Conservation (phyloP, 139 green algal species). For the Chlamydomonas schloesseri region DNA sequence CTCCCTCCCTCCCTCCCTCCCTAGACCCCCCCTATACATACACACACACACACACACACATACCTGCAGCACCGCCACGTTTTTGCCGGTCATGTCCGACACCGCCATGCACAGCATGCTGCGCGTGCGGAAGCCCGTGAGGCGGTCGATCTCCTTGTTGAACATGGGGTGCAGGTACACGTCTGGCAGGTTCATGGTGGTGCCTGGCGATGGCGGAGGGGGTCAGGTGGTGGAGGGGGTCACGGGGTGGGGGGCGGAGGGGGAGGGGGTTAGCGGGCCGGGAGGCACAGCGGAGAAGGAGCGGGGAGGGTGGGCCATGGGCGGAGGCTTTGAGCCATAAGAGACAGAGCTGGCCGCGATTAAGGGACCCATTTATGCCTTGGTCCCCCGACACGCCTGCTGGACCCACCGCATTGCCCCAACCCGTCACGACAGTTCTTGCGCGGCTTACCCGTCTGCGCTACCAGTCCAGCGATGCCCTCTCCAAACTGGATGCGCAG, state of each 20-base stretch:
- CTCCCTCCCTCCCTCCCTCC: no score
- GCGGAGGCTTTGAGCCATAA: no score
- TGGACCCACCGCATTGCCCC: no score
- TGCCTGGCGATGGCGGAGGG: constrained; percentile 26
- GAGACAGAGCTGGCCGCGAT: no score
- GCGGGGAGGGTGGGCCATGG: not conserved
- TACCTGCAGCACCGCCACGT: constrained; percentile 80
- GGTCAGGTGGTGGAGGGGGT: not conserved
- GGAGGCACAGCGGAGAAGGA: not conserved
- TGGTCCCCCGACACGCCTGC: no score
- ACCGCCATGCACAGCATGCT: constrained; percentile 76
- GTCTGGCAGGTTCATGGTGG: constrained; percentile 74
- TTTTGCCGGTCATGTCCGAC: constrained; percentile 65
- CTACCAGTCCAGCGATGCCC: constrained; percentile 69
- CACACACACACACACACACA: not conserved
- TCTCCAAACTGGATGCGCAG: constrained; percentile 67
- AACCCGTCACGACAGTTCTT: no score
- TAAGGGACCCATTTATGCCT: no score
- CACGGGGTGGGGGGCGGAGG: not conserved
- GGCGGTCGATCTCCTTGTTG: constrained; percentile 65
- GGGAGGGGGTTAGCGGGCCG: not conserved
- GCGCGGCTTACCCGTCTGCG: constrained; percentile 59
- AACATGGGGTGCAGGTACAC: constrained; percentile 72
- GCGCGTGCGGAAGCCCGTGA: constrained; percentile 68
- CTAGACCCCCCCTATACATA: no score